Evolutionary conservation across 441 rosid species (phyloP).

Genomic region (Populus hybrid): DNA sequence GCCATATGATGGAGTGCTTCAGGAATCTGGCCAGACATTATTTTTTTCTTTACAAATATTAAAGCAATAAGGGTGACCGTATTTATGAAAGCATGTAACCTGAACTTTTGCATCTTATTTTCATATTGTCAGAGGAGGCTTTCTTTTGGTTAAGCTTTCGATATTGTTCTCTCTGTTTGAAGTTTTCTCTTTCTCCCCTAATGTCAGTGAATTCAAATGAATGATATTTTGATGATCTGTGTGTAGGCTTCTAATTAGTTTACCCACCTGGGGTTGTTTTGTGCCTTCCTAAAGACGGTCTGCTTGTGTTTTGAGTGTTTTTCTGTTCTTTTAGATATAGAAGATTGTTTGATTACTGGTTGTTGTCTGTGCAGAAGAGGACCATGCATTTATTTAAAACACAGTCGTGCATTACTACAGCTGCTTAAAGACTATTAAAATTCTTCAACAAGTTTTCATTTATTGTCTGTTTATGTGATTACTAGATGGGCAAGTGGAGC

Average conservation of each 20-base stretch:
- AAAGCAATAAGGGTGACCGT: background rate
- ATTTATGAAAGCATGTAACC: background rate
- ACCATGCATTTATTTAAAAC: background rate
- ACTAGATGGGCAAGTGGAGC: conserved; percentile 97
- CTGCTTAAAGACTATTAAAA: background rate
- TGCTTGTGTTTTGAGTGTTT: background rate
- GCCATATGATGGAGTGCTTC: background rate
- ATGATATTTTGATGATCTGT: background rate
- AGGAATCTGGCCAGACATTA: background rate
- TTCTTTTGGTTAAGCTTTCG: background rate
- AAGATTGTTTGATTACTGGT: background rate
- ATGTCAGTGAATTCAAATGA: background rate
- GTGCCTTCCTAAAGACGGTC: background rate
- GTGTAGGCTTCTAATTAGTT: background rate
- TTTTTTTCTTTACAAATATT: background rate
- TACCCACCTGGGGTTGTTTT: background rate
- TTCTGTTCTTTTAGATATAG: background rate
- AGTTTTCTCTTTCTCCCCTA: background rate
- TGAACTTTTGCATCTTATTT: background rate
- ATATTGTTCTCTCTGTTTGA: background rate
- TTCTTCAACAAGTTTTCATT: background rate
- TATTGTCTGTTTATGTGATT: conserved; percentile 5
- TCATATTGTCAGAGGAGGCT: background rate
- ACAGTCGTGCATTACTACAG: background rate
- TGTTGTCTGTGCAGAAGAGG: background rate